Percentiles rank a stretch among this genome's conserved stretches.
phyloP scores from a whole-genome alignment of 345 rosid species.

The Sapria himalayana region DNA sequence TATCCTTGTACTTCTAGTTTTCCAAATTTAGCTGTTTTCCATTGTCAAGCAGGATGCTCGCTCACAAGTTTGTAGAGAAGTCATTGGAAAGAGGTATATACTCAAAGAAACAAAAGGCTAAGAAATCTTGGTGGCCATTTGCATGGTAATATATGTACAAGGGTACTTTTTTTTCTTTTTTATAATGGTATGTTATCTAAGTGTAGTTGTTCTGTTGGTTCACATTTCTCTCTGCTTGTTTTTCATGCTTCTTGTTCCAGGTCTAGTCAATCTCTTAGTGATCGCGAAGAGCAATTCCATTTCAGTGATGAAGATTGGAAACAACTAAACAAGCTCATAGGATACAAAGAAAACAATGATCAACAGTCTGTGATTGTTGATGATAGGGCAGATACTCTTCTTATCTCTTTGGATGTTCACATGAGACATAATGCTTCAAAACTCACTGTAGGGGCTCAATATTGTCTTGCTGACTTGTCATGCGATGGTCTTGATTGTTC shows the following conservation, averaged over 20 bases:
- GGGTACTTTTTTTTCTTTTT: not conserved
- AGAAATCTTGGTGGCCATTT: slow-evolving; percentile 86
- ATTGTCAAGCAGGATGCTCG: slow-evolving; percentile 54
- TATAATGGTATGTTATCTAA: not conserved
- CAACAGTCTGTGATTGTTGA: slow-evolving; percentile 23
- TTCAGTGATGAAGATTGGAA: slow-evolving; percentile 88
- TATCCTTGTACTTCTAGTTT: too few species aligned
- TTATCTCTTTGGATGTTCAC: slow-evolving; percentile 58
- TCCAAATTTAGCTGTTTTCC: slow-evolving; percentile 3
- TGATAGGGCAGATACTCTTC: slow-evolving; percentile 49
- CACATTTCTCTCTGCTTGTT: slow-evolving; percentile 6
- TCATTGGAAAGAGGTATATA: slow-evolving; percentile 36
- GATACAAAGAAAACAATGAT: slow-evolving; percentile 63
- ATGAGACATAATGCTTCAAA: slow-evolving; percentile 89
- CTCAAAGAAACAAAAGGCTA: slow-evolving; percentile 39
- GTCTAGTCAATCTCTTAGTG: slow-evolving; percentile 33
- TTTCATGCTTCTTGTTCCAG: slow-evolving; percentile 24
- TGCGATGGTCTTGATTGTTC: slow-evolving; percentile 62
- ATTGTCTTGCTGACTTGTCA: slow-evolving; percentile 73
- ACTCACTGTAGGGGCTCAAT: slow-evolving; percentile 44
- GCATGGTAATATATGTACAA: slow-evolving; percentile 36
- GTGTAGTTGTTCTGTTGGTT: slow-evolving; percentile 2
- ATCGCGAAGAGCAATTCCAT: slow-evolving; percentile 49
- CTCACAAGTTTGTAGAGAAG: slow-evolving; percentile 76
- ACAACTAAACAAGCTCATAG: slow-evolving; percentile 64